phyloP scores from a whole-genome alignment of 75 land plant species.

The Pinus albicaulis region DNA sequence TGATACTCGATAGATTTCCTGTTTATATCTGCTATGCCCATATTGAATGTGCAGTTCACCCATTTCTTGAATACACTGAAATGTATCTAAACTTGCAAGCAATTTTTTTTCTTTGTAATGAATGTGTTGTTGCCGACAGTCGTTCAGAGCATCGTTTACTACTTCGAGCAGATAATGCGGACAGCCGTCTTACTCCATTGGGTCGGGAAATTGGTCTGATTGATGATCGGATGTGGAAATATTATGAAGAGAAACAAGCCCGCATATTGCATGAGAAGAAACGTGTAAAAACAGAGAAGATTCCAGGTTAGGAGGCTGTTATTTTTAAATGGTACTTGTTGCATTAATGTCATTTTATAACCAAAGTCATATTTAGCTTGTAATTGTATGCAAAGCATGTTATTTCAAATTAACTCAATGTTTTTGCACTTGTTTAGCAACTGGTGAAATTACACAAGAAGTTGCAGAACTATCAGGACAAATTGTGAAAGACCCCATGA shows the following conservation, averaged over 20 bases:
- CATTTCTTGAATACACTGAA: not conserved
- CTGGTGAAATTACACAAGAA: conserved; percentile 65
- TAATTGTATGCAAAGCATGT: not conserved
- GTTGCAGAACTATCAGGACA: conserved; percentile 70
- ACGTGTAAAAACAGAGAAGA: conserved; percentile 56
- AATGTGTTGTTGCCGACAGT: conserved; percentile 28
- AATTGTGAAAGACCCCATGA: conserved; percentile 52
- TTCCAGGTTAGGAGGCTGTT: conserved; percentile 41
- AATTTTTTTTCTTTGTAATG: conserved; percentile 8
- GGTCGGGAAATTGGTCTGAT: conserved; percentile 88
- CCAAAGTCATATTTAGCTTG: not conserved
- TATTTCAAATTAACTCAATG: conserved; percentile 3
- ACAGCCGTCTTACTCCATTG: conserved; percentile 91
- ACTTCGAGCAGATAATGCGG: conserved; percentile 94
- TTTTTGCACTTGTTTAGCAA: conserved; percentile 27
- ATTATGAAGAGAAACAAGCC: conserved; percentile 78
- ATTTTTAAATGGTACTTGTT: not conserved
- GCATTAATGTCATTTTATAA: no score
- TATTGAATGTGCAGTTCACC: not conserved
- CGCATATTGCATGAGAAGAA: conserved; percentile 69
- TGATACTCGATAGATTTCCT: not conserved
- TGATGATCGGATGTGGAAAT: conserved; percentile 85
- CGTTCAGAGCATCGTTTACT: conserved; percentile 96
- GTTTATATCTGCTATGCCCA: not conserved
- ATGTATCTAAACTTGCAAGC: not conserved